phyloP scores from a whole-genome alignment of 2,329 filamentous ascomycete species.

The Colletotrichum musicola region DNA sequence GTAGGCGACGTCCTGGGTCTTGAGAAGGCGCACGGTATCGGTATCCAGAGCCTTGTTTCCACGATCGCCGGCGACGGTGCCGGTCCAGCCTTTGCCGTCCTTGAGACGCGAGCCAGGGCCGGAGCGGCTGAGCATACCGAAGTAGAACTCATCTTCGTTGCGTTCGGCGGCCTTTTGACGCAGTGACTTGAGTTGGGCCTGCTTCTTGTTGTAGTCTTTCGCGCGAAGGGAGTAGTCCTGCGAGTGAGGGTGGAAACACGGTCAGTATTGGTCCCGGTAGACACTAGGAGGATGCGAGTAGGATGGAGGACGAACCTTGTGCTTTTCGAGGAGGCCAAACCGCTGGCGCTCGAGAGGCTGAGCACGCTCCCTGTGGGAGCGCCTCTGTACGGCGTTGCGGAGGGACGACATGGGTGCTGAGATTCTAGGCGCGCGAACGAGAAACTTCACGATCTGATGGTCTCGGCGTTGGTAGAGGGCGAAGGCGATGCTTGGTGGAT shows the following conservation, averaged over 20 bases:
- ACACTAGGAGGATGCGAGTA: neutral
- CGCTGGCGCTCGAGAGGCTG: conserved; percentile 86
- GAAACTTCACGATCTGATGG: neutral
- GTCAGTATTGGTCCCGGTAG: conserved; percentile 6
- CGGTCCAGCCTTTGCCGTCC: conserved; percentile 65
- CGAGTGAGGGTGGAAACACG: neutral
- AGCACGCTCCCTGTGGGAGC: conserved; percentile 89
- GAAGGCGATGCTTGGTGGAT: conserved; percentile 9
- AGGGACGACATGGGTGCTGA: conserved; percentile 62
- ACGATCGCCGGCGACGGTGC: conserved; percentile 69
- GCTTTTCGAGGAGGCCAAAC: conserved; percentile 94
- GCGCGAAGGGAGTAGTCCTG: conserved; percentile 76
- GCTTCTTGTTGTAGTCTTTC: conserved; percentile 75
- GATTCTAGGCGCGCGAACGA: neutral
- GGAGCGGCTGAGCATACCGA: conserved; percentile 74
- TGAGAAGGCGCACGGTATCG: conserved; percentile 72
- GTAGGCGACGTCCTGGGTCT: conserved; percentile 78
- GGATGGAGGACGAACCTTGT: conserved; percentile 72
- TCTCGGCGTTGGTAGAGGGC: neutral
- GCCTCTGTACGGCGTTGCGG: conserved; percentile 78
- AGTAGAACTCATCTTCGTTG: conserved; percentile 82
- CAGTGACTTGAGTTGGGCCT: conserved; percentile 69
- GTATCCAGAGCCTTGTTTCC: conserved; percentile 67
- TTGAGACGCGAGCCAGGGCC: conserved; percentile 65
- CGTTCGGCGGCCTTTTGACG: conserved; percentile 72